phyloP scores from a whole-genome alignment of 2,329 filamentous ascomycete genomes.

The Nothopassalora personata region DNA sequence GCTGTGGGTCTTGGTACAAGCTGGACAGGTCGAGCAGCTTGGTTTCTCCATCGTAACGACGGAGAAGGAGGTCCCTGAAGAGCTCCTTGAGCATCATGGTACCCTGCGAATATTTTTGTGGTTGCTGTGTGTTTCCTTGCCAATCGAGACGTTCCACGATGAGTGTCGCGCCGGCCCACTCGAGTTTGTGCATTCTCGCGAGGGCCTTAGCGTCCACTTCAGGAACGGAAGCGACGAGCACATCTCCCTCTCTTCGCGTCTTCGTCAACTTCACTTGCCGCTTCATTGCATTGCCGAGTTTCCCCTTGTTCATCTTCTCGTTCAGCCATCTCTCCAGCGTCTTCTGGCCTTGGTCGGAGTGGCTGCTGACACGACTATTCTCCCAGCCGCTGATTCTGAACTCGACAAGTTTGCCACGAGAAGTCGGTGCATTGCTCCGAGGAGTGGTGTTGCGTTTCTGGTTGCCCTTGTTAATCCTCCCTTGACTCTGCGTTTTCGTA shows the following conservation, averaged over 20 bases:
- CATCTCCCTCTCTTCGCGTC: conserved; percentile 32
- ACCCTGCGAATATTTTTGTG: conserved; percentile 29
- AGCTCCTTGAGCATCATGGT: conserved; percentile 55
- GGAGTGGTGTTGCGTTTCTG: conserved; percentile 24
- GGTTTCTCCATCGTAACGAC: conserved; percentile 63
- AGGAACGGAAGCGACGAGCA: conserved; percentile 35
- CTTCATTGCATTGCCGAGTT: conserved; percentile 26
- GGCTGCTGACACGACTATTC: conserved; percentile 33
- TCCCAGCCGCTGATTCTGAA: conserved; percentile 39
- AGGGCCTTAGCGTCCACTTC: conserved; percentile 33
- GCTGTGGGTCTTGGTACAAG: conserved; percentile 65
- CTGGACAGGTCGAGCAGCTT: conserved; percentile 82
- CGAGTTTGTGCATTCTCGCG: conserved; percentile 37
- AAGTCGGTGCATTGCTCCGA: conserved; percentile 15
- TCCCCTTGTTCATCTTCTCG: conserved; percentile 32
- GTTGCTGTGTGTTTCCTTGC: conserved; percentile 4
- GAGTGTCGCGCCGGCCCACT: conserved; percentile 37
- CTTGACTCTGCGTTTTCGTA: conserved; percentile 21
- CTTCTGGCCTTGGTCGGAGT: conserved; percentile 33
- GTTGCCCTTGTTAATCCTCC: conserved; percentile 23
- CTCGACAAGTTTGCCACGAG: conserved; percentile 26
- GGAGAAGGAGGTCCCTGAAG: conserved; percentile 64
- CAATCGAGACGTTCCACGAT: conserved; percentile 31
- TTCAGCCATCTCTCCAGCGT: conserved; percentile 39
- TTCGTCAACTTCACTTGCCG: conserved; percentile 33